These are phyloP conservation scores for Proliferodiscus dingleyae DNA, from an alignment of 2,329 filamentous ascomycete genomes.

Conservation along the genomic window DNA sequence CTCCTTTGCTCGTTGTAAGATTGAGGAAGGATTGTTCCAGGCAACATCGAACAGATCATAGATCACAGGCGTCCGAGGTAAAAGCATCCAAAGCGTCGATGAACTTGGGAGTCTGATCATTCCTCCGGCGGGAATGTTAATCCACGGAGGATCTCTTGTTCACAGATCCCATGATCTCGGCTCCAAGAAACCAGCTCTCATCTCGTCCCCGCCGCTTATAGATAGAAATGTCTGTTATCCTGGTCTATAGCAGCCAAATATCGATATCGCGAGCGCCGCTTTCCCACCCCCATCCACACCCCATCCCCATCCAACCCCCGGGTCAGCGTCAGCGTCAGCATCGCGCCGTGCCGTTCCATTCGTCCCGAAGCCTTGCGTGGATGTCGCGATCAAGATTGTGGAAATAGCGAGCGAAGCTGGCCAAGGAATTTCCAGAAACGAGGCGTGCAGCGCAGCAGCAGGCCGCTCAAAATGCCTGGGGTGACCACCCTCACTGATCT, in stretches of 20 bases:
- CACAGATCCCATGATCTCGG: not conserved
- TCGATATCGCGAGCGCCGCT: not conserved
- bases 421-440: constrained; percentile 6
- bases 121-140: not conserved
- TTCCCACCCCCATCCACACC: not conserved
- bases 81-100: no score
- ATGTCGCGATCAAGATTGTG: not conserved
- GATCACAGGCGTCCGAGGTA: not conserved
- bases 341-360: constrained; percentile 6
- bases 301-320: no score
- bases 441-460: constrained; percentile 6
- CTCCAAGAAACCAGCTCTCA: not conserved
- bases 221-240: not conserved
- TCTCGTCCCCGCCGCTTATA: not conserved
- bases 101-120: no score
- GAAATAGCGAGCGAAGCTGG: not conserved
- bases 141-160: not conserved
- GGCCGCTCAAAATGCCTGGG: not conserved
- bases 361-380: not conserved
- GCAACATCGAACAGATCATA: not conserved
- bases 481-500: not conserved
- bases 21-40: not conserved
- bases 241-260: not conserved
- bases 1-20: no score
- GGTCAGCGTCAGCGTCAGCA: not conserved